Base-by-base conservation (phyloP, 2,329 filamentous ascomycete species). In the Monilinia fructigena region DNA sequence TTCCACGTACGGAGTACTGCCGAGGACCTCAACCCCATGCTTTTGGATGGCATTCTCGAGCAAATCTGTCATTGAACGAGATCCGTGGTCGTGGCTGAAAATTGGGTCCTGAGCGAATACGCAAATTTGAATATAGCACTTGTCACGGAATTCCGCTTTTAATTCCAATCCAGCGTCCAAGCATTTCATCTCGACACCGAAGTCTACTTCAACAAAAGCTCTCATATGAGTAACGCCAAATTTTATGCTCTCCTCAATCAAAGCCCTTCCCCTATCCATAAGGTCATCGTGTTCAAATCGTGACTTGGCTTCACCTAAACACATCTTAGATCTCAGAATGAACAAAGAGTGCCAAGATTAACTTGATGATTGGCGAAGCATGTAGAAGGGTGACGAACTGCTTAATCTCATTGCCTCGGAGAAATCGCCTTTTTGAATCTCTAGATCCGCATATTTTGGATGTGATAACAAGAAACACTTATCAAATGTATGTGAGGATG, bases 401-500 rank as follows among this genome's bases (percentile, higher is more conserved):
- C 86, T 89, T 64, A 86, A 76, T 20, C 77, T 73, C 74, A 91
- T 81, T 8, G 89, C 89, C 77, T 92, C 89, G 0, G 79, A 74
- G 75, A 92, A 91, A 45, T 85, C 82, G 53, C 89, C 89, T 4
- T 79, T 79, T 56, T 80, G 74, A 20, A 89, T 86, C 50, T 85
- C 80, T 18, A 90, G 79, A 70, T 89, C 82, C 2, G 81, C 78
- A 76, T 87, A 90, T 72, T 82, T 82, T 5, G 83, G 82, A 70
- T 85, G 81, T 26, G 80, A 85, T 12, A 89, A 79, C 38, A 89
- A 76, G 70, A 85, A 89, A 50, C 85, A 82, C 73, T 89, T 89
- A 76, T 92, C 89, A 38, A 92, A 73, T 92, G 89, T 61, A 92
- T 85, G 70, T 92, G 89, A 10, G 89, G 88, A 73, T 92, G 89